These are phyloP conservation scores for Rhipidocladum racemiflorum DNA, from an alignment of 176 grass and related monocot genomes.

Conservation along the genomic window DNA sequence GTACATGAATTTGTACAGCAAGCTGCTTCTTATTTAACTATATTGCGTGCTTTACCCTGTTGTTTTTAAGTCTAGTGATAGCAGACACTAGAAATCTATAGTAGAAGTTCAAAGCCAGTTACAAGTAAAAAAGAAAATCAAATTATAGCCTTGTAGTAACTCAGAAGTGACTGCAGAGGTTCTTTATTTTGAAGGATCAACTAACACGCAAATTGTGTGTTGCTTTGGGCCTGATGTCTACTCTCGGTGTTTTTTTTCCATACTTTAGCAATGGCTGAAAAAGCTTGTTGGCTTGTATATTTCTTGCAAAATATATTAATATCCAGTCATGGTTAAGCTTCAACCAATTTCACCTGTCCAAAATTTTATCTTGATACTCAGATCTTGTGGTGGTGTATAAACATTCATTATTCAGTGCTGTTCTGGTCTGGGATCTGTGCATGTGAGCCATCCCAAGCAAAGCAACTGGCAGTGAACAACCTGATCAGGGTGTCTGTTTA, in stretches of 20 bases:
- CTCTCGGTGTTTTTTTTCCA: not conserved
- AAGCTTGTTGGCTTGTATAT: too few species aligned
- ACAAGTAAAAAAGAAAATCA: not conserved
- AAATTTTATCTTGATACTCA: too few species aligned
- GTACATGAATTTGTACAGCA: not conserved
- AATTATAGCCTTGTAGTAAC: not conserved
- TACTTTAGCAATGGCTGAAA: too few species aligned
- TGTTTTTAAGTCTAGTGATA: not conserved
- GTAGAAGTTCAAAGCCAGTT: not conserved
- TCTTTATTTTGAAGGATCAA: not conserved
- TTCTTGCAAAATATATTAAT: too few species aligned
- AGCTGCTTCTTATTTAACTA: not conserved
- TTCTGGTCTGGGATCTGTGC: slow-evolving; percentile 22
- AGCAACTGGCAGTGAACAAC: not conserved
- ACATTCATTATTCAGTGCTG: not conserved
- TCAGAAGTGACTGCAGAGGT: not conserved
- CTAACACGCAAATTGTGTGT: not conserved
- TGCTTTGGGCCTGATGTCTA: not conserved
- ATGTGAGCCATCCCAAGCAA: slow-evolving; percentile 18
- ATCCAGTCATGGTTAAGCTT: too few species aligned
- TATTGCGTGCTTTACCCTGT: not conserved
- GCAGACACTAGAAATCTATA: not conserved
- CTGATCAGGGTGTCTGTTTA: not conserved
- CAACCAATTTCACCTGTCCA: too few species aligned
- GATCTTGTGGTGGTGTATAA: slow-evolving; percentile 11